These are phyloP conservation scores for Poa pratensis DNA, from an alignment of 176 grass and related monocot genomes.

Conservation along the genomic window DNA sequence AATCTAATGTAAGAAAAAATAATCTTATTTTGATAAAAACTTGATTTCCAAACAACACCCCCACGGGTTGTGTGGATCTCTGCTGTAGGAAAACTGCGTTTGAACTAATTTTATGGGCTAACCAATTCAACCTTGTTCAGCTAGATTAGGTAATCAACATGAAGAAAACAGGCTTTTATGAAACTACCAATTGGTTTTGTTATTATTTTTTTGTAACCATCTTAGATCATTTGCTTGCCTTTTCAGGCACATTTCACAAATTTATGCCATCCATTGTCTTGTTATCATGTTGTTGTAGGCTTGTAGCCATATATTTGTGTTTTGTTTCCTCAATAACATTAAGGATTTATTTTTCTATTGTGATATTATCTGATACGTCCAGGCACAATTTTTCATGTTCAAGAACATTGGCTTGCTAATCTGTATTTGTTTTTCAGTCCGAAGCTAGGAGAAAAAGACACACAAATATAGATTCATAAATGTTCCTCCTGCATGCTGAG, in stretches of 20 bases:
- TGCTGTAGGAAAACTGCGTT: not conserved
- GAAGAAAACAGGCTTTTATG: not conserved
- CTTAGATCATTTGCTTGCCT: slow-evolving; percentile 1
- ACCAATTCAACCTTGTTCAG: not conserved
- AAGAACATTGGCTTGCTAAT: slow-evolving; percentile 17
- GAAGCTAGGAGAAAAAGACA: not conserved
- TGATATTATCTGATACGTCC: slow-evolving; percentile 28
- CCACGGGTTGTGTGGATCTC: not conserved
- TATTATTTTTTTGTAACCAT: not conserved
- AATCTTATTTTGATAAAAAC: not conserved
- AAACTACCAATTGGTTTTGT: not conserved
- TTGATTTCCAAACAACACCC: slow-evolving; percentile 1
- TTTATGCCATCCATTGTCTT: slow-evolving; percentile 32
- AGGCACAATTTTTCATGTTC: slow-evolving; percentile 8
- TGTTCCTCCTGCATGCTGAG: slow-evolving; percentile 24
- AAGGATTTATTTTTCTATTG: not conserved
- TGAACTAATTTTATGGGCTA: slow-evolving; percentile 15
- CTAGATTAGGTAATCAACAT: not conserved
- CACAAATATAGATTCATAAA: not conserved
- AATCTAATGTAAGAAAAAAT: not conserved
- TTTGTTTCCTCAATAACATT: not conserved
- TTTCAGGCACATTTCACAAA: slow-evolving; percentile 27
- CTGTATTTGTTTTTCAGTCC: slow-evolving; percentile 4
- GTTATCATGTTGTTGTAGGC: not conserved
- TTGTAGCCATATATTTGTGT: slow-evolving; percentile 13